These are phyloP conservation scores for Mortierella sp. DNA, from an alignment of 371 early-diverging fungal genomes.

Conservation along the genomic window DNA sequence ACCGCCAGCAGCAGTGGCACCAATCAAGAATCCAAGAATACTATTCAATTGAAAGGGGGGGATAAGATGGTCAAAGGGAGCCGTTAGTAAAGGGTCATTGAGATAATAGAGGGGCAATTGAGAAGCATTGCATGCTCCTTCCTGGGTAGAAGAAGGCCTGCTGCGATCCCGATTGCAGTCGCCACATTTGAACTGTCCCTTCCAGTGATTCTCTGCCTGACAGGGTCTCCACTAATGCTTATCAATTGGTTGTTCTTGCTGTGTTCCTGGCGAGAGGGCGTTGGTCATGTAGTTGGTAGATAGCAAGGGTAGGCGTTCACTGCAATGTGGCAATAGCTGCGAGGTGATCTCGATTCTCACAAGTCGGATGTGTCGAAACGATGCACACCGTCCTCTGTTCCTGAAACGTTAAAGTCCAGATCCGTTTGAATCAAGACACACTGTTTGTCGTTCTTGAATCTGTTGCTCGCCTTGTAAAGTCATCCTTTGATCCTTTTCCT, in stretches of 20 bases:
- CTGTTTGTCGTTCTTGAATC: neutral
- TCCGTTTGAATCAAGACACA: neutral
- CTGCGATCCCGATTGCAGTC: neutral
- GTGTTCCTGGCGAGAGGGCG: too few relatives aligned
- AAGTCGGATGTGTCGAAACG: neutral
- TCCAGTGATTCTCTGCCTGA: neutral
- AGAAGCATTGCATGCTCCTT: neutral
- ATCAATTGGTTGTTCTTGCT: too few relatives aligned
- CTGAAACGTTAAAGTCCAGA: neutral
- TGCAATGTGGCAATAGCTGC: too few relatives aligned
- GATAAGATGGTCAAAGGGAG: neutral
- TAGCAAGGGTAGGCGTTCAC: too few relatives aligned
- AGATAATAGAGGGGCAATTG: neutral
- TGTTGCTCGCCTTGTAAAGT: neutral
- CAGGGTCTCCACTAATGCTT: neutral
- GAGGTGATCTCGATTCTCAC: neutral
- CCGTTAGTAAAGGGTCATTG: neutral
- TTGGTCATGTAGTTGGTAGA: too few relatives aligned
- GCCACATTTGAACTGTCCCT: neutral
- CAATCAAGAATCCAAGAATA: conserved; percentile 84
- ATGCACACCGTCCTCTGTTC: neutral
- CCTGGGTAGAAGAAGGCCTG: neutral
- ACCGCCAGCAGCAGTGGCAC: conserved; percentile 81
- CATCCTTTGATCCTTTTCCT: neutral
- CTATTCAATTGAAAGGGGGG: conserved; percentile 48